These are phyloP conservation scores for Coleophoma eucalyptorum DNA, from an alignment of 2,329 filamentous ascomycete species.

Conservation along the genomic window DNA sequence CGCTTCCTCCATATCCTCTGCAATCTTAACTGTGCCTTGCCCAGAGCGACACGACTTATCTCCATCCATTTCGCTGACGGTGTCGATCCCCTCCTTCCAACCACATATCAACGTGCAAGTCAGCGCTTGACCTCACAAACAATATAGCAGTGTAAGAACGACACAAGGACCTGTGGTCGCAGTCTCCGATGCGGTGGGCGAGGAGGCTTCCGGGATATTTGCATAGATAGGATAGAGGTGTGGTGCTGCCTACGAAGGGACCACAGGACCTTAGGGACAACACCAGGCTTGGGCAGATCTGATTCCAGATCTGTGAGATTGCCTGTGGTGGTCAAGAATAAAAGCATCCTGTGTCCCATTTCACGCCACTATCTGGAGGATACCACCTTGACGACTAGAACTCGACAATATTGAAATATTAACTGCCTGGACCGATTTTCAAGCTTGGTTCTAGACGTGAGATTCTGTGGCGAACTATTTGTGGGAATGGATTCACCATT, in stretches of 20 bases:
- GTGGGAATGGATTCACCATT: constrained; percentile 63
- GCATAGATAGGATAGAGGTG: neutral
- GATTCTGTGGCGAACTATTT: constrained; percentile 3
- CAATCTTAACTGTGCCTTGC: neutral
- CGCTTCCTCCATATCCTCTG: neutral
- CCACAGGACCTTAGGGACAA: neutral
- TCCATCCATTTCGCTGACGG: neutral
- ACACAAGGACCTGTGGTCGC: constrained; percentile 19
- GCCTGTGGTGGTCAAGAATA: too few species aligned
- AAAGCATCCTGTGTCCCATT: too few species aligned
- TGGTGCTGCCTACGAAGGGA: neutral
- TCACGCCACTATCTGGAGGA: too few species aligned
- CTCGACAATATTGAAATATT: too few species aligned
- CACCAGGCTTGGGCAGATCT: neutral
- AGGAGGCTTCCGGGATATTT: constrained; percentile 17
- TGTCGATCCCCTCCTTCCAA: neutral
- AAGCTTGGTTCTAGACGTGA: too few species aligned
- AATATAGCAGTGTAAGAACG: neutral
- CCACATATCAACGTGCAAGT: constrained; percentile 19
- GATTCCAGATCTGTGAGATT: too few species aligned
- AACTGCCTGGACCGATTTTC: too few species aligned
- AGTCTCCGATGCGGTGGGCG: constrained; percentile 24
- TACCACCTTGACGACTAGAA: too few species aligned
- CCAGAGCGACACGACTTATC: neutral
- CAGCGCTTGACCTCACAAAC: constrained; percentile 25